Conservation (phyloP, 805 yeast species). For the Dipodascus geniculatus region DNA sequence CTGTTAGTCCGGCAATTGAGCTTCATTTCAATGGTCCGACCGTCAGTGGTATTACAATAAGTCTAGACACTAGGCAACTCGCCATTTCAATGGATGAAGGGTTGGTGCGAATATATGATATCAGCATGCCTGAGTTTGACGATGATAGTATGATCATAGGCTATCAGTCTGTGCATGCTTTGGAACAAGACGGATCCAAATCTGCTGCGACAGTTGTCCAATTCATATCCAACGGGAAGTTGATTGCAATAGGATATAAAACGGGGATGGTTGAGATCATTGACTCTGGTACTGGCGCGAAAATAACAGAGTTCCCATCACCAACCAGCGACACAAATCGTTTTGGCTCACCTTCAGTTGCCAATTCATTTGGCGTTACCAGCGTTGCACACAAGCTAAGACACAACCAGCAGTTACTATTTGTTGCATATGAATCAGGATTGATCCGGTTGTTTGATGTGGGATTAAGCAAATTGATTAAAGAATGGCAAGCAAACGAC, state of each 20-base stretch:
- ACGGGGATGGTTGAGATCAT: background rate
- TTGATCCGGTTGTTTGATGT: background rate
- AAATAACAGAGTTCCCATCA: background rate
- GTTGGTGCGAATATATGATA: background rate
- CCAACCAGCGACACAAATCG: background rate
- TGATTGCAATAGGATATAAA: background rate
- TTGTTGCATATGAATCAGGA: background rate
- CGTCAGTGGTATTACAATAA: slow-evolving; percentile 11
- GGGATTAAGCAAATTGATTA: background rate
- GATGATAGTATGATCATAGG: background rate
- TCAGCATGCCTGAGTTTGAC: background rate
- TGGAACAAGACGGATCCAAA: background rate
- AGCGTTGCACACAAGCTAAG: background rate
- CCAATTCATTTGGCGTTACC: background rate
- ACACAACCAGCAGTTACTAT: background rate
- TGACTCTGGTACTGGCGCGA: background rate
- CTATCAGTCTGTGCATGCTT: background rate
- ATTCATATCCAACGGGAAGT: background rate
- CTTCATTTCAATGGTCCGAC: slow-evolving; percentile 11
- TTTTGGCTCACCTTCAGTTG: background rate
- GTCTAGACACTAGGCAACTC: background rate
- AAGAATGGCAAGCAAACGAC: background rate
- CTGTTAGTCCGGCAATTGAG: slow-evolving; percentile 6
- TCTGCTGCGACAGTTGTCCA: background rate
- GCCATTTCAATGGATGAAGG: background rate